Percentiles rank a stretch among this genome's conserved stretches.
Evolutionary conservation across 2,329 filamentous ascomycete species (phyloP).

Genomic region (Neofusicoccum umdonicola): DNA sequence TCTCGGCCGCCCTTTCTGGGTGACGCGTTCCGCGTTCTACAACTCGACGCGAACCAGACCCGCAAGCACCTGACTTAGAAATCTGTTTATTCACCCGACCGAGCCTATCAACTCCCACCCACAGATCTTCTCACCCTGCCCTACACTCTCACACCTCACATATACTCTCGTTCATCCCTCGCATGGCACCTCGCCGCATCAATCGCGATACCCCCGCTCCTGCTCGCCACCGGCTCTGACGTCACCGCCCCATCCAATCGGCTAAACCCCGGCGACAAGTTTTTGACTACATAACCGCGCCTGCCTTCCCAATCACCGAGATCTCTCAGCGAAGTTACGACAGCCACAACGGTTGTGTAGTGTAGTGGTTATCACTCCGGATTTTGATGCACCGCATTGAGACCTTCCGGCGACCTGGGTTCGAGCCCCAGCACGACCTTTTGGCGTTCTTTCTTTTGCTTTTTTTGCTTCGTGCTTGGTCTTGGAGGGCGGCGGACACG

Average conservation of each 20-base stretch:
- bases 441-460: background rate
- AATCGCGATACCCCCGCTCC: no score
- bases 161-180: no score
- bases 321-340: background rate
- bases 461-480: background rate
- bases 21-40: no score
- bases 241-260: background rate
- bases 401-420: constrained; percentile 7
- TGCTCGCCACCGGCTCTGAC: no score
- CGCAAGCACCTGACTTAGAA: no score
- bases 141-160: no score
- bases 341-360: background rate
- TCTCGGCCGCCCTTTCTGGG: no score
- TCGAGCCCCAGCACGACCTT: constrained; percentile 12
- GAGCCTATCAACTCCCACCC: no score
- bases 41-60: no score
- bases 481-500: background rate
- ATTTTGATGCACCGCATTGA: constrained; percentile 2
- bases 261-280: background rate
- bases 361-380: constrained; percentile 15
- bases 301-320: background rate
- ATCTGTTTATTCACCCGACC: no score
- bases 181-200: no score
- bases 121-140: no score
- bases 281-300: background rate